phyloP scores from a whole-genome alignment of 805 yeast genomes.

The Spathaspora sp. region DNA sequence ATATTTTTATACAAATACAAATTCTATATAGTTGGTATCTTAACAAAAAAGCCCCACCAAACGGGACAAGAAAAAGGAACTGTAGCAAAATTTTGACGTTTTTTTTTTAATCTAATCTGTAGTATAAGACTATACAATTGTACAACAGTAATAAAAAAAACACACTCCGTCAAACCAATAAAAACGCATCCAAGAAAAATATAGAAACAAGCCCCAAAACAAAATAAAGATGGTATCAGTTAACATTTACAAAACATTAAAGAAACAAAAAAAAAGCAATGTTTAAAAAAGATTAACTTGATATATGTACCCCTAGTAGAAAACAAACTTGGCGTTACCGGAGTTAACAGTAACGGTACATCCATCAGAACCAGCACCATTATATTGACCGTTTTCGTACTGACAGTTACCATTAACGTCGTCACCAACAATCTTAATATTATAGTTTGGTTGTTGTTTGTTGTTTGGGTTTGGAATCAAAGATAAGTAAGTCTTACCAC shows the following conservation, averaged over 20 bases:
- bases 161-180: neutral
- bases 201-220: neutral
- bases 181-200: neutral
- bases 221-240: too few species aligned
- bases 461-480: constrained; percentile 96
- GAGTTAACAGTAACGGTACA: constrained; percentile 69
- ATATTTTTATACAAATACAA: neutral
- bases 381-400: constrained; percentile 75
- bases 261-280: neutral
- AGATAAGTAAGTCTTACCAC: constrained; percentile 71
- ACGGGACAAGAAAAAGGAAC: neutral
- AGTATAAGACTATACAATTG: neutral
- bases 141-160: neutral
- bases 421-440: constrained; percentile 62
- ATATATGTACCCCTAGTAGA: constrained; percentile 13
- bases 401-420: constrained; percentile 62
- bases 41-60: neutral
- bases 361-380: constrained; percentile 66
- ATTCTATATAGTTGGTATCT: neutral
- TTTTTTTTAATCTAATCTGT: neutral
- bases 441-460: constrained; percentile 53
- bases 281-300: neutral
- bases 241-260: neutral
- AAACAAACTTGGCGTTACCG: constrained; percentile 60
- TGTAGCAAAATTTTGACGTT: neutral